Evolutionary conservation across 805 yeast genomes (phyloP), one percentile per base, ranked within the genome.

Genomic region (Sungouiella thailandica): DNA sequence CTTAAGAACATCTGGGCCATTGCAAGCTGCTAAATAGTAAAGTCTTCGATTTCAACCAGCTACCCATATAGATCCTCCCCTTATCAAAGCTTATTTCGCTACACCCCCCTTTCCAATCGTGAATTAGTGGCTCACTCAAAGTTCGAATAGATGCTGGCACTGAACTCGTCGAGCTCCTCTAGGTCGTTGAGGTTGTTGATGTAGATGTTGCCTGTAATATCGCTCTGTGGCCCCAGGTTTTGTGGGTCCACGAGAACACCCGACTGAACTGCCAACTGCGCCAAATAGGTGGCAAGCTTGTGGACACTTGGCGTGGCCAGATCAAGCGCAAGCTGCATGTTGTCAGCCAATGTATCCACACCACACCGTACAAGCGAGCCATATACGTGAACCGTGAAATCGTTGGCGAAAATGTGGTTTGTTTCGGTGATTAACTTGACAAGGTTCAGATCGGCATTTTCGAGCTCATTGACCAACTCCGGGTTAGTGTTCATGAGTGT

Each of bases 101-200:
- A n/a, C n/a, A n/a, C n/a, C n/a, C n/a, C n/a, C n/a, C n/a, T n/a
- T n/a, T n/a, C n/a, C n/a, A n/a, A n/a, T n/a, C n/a, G n/a, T n/a
- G n/a, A n/a, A n/a, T n/a, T n/a, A 9, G 22, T 19, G 4, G 28
- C 29, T 41, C 52, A 64, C 34, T 65, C 71, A 43, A 83, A 85
- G 50, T 87, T 87, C 13, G 95, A 82, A 57, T 89, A 89, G 7
- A 89, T 89, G 45, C 87, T 72, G 4, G 97, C 97, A 60, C 95
- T 81, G 46, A 89, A 71, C 40, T 87, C 96, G 44, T 85, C 94
- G 37, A 89, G 69, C 43, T 80, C 87, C 12, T 75, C 79, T 20
- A 59, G 47, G 25, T 55, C 59, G 45, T 62, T 63, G 36, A 64
- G 41, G 33, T 41, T 55, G 46, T 61, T 64, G 23, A 66, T 49